Evolutionary conservation across 495 filamentous ascomycete genomes (phyloP).

Genomic region (Immersiella caudata): DNA sequence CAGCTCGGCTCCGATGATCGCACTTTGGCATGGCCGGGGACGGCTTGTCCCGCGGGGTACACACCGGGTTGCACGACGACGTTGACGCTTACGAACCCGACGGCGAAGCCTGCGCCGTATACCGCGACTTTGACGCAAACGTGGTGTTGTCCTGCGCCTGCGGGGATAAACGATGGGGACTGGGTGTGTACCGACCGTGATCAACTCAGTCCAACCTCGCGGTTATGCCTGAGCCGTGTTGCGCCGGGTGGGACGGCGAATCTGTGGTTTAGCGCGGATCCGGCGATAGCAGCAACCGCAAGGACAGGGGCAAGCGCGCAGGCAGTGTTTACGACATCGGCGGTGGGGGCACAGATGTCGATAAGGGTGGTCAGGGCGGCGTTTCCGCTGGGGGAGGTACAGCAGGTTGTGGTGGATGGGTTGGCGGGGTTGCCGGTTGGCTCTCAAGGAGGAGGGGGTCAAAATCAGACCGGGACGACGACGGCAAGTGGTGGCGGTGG

Average conservation of each 20-base stretch:
- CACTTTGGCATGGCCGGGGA: too few relatives aligned
- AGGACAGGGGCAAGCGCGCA: too few relatives aligned
- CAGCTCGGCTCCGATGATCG: too few relatives aligned
- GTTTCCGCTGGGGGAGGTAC: conserved; percentile 10
- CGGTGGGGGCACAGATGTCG: conserved; percentile 10
- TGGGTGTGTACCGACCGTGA: conserved; percentile 15
- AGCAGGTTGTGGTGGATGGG: conserved; percentile 14
- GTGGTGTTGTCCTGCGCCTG: not conserved
- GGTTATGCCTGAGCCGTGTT: conserved; percentile 1
- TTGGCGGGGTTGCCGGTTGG: conserved; percentile 3
- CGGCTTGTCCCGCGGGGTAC: too few relatives aligned
- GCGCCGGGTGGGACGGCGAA: not conserved
- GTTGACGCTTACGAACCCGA: too few relatives aligned
- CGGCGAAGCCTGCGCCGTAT: too few relatives aligned
- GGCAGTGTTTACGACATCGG: conserved; percentile 11
- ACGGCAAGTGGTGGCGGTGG: conserved; percentile 6
- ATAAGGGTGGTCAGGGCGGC: not conserved
- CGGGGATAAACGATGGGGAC: not conserved
- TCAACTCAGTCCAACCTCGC: conserved; percentile 4
- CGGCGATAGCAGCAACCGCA: not conserved
- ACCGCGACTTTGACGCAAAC: too few relatives aligned
- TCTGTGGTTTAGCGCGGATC: not conserved
- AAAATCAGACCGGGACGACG: not conserved
- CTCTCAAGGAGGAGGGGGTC: not conserved
- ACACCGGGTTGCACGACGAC: too few relatives aligned